A percentile compares a stretch with the other conserved stretches of the same genome.
phyloP scores from a whole-genome alignment of 73 alveolate species.

The Tetrahymena borealis region DNA sequence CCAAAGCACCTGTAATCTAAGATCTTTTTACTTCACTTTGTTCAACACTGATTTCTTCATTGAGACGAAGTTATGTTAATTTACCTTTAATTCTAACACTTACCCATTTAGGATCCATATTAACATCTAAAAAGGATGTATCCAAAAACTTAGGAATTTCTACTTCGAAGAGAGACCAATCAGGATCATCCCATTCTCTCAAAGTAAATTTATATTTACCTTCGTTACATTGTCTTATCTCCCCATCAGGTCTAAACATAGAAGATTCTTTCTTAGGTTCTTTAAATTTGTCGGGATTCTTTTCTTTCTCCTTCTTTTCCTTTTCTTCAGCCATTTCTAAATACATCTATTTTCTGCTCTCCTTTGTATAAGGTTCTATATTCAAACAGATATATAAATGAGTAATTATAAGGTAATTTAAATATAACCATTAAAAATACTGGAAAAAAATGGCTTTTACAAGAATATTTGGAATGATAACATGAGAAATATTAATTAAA shows the following conservation, averaged over 20 bases:
- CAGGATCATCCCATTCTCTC: slow-evolving; percentile 64
- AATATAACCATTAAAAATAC: no score
- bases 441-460: no score
- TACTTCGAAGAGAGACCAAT: slow-evolving; percentile 60
- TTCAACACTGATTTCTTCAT: slow-evolving; percentile 75
- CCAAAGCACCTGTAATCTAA: slow-evolving; percentile 77
- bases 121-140: slow-evolving; percentile 88
- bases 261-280: slow-evolving; percentile 59
- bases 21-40: slow-evolving; percentile 76
- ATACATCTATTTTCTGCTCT: slow-evolving; percentile 63
- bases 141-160: slow-evolving; percentile 87
- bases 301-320: slow-evolving; percentile 27
- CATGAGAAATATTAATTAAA: no score
- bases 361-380: slow-evolving; percentile 36
- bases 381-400: background rate
- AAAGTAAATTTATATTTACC: slow-evolving; percentile 78
- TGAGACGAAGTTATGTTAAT: slow-evolving; percentile 77
- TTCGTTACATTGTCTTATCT: slow-evolving; percentile 84
- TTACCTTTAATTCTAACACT: slow-evolving; percentile 87
- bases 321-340: slow-evolving; percentile 41
- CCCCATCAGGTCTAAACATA: slow-evolving; percentile 77
- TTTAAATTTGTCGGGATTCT: slow-evolving; percentile 39
- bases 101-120: slow-evolving; percentile 92
- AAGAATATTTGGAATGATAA: no score
- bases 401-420: background rate